Evolutionary conservation across 2,329 filamentous ascomycete species (phyloP), one percentile per base, ranked within the genome.

Genomic region (Aspergillus sclerotialis): DNA sequence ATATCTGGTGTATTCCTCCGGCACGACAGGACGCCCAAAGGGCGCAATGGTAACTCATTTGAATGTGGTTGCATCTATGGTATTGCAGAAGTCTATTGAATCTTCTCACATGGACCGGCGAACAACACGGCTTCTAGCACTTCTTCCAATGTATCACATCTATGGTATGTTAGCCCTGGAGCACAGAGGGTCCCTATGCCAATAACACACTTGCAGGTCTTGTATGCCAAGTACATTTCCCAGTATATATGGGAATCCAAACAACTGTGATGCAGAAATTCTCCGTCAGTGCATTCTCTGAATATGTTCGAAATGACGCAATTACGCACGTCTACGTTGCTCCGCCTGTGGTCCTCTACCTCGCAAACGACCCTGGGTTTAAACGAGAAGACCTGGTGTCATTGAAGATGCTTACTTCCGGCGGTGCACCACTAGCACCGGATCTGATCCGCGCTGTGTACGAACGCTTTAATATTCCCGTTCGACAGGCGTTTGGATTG

Each of bases 1-100:
- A 1, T 55, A 48, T 35, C 29, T 56, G 7, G 48, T 58, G 2
- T 58, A 56, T 30, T 52, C 48, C 10, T 55, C 52, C n/a, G 55
- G 55, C 3, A 58, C 55, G 4, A 56, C 52, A 1, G 54, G 53
- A 4, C 40, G 39, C 0, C 50, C 54, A 0, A 57, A 58, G 36
- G 53, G 51, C 2, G 44, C 46, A 12, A 44, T 41, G 36, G 7
- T 49, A 2, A 41, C 40, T 1, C 48, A 50, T 28, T 18, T 19
- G 4, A 49, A 50, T 24, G 32, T 48, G 11, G 44, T 49, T 8
- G 33, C 42, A 0, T 31, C 36, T 12, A 16, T 49, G n/a, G 13
- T 40, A 6, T 32, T 46, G 16, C 37, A 39, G 12, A n/a, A 30
- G 4, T 28, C 17, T 3, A 30, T 36, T 8, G 43, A 43, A 8